Percentiles rank a stretch among this genome's conserved stretches.
Evolutionary conservation across 352 stramenopile species (phyloP).

Genomic region (Pythium rishiriense): DNA sequence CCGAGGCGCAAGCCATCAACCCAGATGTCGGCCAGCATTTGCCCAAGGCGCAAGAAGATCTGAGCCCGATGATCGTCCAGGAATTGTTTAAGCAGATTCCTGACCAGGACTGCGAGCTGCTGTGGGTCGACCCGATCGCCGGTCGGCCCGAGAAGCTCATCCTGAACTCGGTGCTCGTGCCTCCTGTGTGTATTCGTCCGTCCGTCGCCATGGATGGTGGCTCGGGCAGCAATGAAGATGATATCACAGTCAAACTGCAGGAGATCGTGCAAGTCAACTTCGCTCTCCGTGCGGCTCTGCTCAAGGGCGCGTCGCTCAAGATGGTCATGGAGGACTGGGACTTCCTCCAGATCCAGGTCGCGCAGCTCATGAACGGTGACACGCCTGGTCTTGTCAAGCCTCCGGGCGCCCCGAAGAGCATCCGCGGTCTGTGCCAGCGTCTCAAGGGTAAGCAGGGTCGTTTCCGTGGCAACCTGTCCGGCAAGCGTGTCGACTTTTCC

Average conservation of each 20-base stretch:
- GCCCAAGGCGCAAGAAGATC: constrained; percentile 88
- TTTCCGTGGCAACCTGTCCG: constrained; percentile 98
- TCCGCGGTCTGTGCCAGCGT: constrained; percentile 97
- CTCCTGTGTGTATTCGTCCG: constrained; percentile 98
- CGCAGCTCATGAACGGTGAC: constrained; percentile 99
- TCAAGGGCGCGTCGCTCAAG: constrained; percentile 95
- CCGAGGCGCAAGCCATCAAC: constrained; percentile 75
- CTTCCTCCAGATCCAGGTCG: constrained; percentile 97
- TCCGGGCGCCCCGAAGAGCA: constrained; percentile 93
- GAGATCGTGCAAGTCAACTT: constrained; percentile 99
- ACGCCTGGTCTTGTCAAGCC: constrained; percentile 95
- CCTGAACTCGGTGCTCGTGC: constrained; percentile 96
- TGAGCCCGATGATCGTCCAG: constrained; percentile 91
- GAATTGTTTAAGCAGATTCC: constrained; percentile 96
- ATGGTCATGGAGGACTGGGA: constrained; percentile 99
- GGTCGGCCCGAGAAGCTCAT: constrained; percentile 98
- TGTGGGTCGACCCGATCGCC: constrained; percentile 96
- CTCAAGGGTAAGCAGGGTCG: constrained; percentile 98
- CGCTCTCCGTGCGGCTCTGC: constrained; percentile 92
- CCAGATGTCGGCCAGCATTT: constrained; percentile 84
- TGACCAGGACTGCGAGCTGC: constrained; percentile 97
- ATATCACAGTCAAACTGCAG: constrained; percentile 98
- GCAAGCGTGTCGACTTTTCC: constrained; percentile 99
- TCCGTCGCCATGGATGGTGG: constrained; percentile 97
- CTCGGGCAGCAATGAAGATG: constrained; percentile 97